These are phyloP conservation scores for Coelastrella sp. DNA, from an alignment of 139 green algal species.

Conservation along the genomic window DNA sequence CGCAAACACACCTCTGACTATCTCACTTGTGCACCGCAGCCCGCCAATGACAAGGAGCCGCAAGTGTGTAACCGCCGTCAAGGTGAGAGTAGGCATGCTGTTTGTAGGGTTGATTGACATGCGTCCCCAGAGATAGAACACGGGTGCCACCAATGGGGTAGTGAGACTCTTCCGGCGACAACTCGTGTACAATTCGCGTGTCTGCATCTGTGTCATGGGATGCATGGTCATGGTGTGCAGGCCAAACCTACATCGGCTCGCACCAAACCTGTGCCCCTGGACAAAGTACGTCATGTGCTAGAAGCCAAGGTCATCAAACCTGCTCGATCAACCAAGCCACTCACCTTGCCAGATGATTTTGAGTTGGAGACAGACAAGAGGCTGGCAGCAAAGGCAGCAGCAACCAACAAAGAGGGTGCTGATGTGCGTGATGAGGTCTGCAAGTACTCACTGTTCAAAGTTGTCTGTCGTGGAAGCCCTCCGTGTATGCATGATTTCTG, in stretches of 20 bases:
- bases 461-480: too few relatives aligned
- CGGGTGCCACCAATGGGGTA: too few relatives aligned
- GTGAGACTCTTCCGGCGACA: too few relatives aligned
- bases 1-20: not conserved
- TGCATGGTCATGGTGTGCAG: too few relatives aligned
- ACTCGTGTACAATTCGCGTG: not conserved
- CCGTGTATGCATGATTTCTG: too few relatives aligned
- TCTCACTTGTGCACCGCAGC: not conserved
- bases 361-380: conserved; percentile 59
- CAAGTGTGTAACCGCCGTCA: conserved; percentile 15
- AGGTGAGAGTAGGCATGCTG: not conserved
- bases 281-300: conserved; percentile 37
- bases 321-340: conserved; percentile 54
- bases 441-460: too few relatives aligned
- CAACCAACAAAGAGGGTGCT: not conserved
- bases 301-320: conserved; percentile 34
- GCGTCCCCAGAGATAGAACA: too few relatives aligned
- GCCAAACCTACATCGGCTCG: not conserved
- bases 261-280: not conserved
- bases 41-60: conserved; percentile 39
- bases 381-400: not conserved
- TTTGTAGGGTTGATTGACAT: too few relatives aligned
- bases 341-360: conserved; percentile 69
- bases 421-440: too few relatives aligned
- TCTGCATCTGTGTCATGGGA: too few relatives aligned